phyloP scores from a whole-genome alignment of 1,139 yeast species.

The Groenewaldozyma sp. region DNA sequence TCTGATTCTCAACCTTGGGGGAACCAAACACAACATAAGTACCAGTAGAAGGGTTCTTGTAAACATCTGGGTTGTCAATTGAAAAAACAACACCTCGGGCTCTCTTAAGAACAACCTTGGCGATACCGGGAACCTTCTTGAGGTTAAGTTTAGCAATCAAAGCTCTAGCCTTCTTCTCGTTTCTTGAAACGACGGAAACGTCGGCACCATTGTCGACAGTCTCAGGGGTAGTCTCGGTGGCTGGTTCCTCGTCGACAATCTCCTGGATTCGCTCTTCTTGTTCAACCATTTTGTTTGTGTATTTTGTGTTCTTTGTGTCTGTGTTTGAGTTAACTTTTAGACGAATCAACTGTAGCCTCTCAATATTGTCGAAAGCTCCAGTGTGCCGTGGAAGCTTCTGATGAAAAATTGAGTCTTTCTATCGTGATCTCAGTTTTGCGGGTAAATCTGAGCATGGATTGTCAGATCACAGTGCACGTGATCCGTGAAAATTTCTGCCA shows the following conservation, averaged over 20 bases:
- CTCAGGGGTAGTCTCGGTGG: constrained; percentile 23
- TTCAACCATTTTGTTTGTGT: constrained; percentile 15
- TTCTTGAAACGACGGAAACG: constrained; percentile 75
- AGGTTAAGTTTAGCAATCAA: constrained; percentile 81
- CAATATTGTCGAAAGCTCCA: not conserved
- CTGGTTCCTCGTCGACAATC: constrained; percentile 24
- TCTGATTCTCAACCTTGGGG: constrained; percentile 80
- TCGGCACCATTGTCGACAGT: constrained; percentile 80
- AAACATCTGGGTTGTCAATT: constrained; percentile 91
- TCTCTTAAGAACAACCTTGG: constrained; percentile 94
- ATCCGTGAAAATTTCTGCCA: too few relatives aligned
- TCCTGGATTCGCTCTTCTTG: constrained; percentile 26
- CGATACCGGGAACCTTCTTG: constrained; percentile 84
- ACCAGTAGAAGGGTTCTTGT: constrained; percentile 82
- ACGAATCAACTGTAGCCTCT: not conserved
- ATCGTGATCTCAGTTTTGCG: too few relatives aligned
- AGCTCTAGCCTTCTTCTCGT: constrained; percentile 95
- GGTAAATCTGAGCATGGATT: too few relatives aligned
- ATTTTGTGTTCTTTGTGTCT: too few relatives aligned
- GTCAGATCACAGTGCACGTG: too few relatives aligned
- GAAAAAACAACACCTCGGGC: constrained; percentile 89
- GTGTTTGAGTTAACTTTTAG: not conserved
- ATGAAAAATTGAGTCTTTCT: not conserved
- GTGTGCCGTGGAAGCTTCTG: not conserved
- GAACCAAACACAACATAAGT: constrained; percentile 96